These are phyloP conservation scores for Glomus cerebriforme DNA, from an alignment of 192 early-diverging fungal genomes.

Conservation along the genomic window DNA sequence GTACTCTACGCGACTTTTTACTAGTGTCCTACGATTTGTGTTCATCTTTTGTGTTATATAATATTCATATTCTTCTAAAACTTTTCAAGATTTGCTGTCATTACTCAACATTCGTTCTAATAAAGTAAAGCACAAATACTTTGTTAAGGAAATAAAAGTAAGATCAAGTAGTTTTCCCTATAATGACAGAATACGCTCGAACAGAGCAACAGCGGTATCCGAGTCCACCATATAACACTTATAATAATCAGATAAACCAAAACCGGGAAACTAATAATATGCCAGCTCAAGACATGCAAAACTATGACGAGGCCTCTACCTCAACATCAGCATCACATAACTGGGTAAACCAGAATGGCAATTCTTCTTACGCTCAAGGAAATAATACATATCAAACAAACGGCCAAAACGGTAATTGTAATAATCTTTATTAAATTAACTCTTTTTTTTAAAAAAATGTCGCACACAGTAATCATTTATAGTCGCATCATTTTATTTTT, in stretches of 20 bases:
- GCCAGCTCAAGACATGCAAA: slow-evolving; percentile 9
- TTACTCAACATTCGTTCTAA: background rate
- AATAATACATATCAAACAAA: background rate
- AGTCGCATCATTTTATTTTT: background rate
- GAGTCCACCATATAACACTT: background rate
- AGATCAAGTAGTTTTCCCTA: background rate
- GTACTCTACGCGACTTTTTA: slow-evolving; percentile 10
- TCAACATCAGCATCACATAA: background rate
- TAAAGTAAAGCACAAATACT: background rate
- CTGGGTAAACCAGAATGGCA: background rate
- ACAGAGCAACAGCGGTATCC: background rate
- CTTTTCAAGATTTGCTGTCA: background rate
- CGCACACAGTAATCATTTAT: background rate
- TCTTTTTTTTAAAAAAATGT: background rate
- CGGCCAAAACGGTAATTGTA: background rate
- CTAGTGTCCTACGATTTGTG: background rate
- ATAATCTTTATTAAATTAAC: background rate
- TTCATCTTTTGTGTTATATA: slow-evolving; percentile 2
- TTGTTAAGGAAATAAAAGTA: background rate
- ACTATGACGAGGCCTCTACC: background rate
- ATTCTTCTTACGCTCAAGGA: background rate
- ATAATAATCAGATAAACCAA: slow-evolving; percentile 6
- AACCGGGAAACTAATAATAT: background rate
- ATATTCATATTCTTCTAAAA: background rate
- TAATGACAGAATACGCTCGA: slow-evolving; percentile 4